Evolutionary conservation across 2,329 filamentous ascomycete species (phyloP), one percentile per base, ranked within the genome.

Genomic region (Cercospora sp.): DNA sequence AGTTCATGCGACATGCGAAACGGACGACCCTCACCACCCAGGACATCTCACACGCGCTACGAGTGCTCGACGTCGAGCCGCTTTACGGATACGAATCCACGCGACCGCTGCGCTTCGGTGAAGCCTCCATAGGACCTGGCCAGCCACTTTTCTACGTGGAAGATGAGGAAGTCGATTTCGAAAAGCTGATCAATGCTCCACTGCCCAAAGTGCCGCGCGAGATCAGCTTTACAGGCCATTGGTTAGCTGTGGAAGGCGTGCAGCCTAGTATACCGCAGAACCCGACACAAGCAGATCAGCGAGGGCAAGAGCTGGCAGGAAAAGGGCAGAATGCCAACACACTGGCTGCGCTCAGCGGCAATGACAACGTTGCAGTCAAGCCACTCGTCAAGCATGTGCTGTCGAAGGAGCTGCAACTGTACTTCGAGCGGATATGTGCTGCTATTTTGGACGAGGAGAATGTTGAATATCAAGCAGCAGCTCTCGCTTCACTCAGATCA

Each of bases 131-230:
- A 69, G 95, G 95, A 0, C 93, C 94, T 13, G 94, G 94, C 9
- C 95, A 99, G 80, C 93, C 94, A 63, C 83, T 99, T 23, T 99
- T 94, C 81, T 99, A 99, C 79, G 91, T 99, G 42, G 95, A 99
- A 77, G 95, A 99, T 78, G 95, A 99, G 77, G 95, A 99, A 83
- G 90, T 98, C 64, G 95, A 99, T 80, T 98, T 99, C 77, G 95
- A 99, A 83, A 98, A 98, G 84, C 84, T 99, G 73, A 97, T 99
- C 79, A 99, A 99, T 81, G 93, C 93, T 72, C 92, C 95, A 4
- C 81, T 99, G 72, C 95, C 95, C 28, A 97, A 96, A 80, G 94
- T 99, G 31, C 95, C 95, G 36, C 87, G 94, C 60, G 95, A 99
- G 79, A 91, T 95, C 75, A 92, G 89, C 69, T 94, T 97, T 77